Percentiles rank a stretch among this genome's conserved stretches.
Evolutionary conservation across 257 asterid species (phyloP).

Genomic region (Rubia yunnanensis): DNA sequence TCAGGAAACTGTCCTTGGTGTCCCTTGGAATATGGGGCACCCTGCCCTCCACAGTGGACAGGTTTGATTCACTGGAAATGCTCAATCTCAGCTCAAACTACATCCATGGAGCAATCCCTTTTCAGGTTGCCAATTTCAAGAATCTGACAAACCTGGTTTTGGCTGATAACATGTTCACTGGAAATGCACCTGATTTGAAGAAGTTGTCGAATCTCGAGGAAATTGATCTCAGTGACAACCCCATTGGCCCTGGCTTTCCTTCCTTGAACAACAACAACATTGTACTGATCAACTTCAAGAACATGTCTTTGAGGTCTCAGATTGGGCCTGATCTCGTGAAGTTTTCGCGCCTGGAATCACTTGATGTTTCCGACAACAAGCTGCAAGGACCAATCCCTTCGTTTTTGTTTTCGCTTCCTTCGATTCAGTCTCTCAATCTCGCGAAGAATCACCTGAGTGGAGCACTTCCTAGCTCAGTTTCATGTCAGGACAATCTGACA

Average conservation of each 20-base stretch:
- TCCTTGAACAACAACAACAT: constrained; percentile 43
- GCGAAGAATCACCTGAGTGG: constrained; percentile 71
- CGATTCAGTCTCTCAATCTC: constrained; percentile 40
- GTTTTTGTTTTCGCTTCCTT: constrained; percentile 57
- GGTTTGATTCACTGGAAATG: constrained; percentile 57
- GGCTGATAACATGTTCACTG: constrained; percentile 59
- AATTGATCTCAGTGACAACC: constrained; percentile 64
- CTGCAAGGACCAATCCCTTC: constrained; percentile 80
- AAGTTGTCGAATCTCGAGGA: constrained; percentile 40
- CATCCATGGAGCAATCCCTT: constrained; percentile 57
- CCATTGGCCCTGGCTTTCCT: constrained; percentile 62
- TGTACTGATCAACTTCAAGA: constrained; percentile 30
- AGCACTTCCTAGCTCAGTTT: constrained; percentile 34
- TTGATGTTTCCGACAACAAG: constrained; percentile 65
- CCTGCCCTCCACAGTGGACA: constrained; percentile 55
- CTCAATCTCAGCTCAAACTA: constrained; percentile 64
- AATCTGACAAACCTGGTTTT: constrained; percentile 47
- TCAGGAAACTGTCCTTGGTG: constrained; percentile 58
- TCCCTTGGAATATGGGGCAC: constrained; percentile 82
- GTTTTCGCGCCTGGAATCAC: constrained; percentile 30
- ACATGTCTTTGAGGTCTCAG: constrained; percentile 62
- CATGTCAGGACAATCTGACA: constrained; percentile 43
- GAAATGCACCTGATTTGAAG: constrained; percentile 63
- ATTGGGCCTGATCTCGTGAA: constrained; percentile 46
- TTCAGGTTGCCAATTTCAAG: constrained; percentile 41